Conservation (phyloP, 1,284 basidiomycete species). For the Ustilago crameri region DNA sequence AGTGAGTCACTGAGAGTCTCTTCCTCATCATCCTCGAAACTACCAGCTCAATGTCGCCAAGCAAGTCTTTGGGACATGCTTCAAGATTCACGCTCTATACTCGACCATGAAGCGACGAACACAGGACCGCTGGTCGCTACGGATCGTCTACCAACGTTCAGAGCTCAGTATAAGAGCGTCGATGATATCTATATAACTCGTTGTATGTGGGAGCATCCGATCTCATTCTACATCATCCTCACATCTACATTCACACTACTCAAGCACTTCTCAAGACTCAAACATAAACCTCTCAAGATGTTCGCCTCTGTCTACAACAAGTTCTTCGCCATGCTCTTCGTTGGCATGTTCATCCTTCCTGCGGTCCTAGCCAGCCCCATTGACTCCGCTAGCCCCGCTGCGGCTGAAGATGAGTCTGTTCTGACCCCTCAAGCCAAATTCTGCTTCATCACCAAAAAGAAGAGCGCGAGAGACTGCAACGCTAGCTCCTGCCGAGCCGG, state of each 20-base stretch:
- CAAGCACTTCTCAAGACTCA: not conserved
- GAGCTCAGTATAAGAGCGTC: not conserved
- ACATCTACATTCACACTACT: not conserved
- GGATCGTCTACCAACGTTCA: too few relatives aligned
- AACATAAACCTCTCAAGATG: not conserved
- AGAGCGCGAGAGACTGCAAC: not conserved
- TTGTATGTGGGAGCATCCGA: not conserved
- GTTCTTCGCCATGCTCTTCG: not conserved
- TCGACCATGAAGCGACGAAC: too few relatives aligned
- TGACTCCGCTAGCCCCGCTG: not conserved
- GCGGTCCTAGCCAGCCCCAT: not conserved
- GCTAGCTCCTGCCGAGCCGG: not conserved
- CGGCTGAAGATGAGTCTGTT: not conserved
- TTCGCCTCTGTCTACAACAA: not conserved
- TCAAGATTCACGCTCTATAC: too few relatives aligned
- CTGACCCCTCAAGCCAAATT: not conserved
- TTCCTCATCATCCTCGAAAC: too few relatives aligned
- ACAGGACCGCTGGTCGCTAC: too few relatives aligned
- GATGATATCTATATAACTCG: not conserved
- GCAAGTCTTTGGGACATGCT: too few relatives aligned
- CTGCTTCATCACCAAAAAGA: not conserved
- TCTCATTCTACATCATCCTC: not conserved
- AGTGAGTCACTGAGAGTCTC: too few relatives aligned
- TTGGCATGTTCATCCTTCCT: not conserved
- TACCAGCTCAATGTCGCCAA: too few relatives aligned